Evolutionary conservation across 108 stramenopile genomes (phyloP).

Genomic region (Cylindrotheca fusiformis): DNA sequence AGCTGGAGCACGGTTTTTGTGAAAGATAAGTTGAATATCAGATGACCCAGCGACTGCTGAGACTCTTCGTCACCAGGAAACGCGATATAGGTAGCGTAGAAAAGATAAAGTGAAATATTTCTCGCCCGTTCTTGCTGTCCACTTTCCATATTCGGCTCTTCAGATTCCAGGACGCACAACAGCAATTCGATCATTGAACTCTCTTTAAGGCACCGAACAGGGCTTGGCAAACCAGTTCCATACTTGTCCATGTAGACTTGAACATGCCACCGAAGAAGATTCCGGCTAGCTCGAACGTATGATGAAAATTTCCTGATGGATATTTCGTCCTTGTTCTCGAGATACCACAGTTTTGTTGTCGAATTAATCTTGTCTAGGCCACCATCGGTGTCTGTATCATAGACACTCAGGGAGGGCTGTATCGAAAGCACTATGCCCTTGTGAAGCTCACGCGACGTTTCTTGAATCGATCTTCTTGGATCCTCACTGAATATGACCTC

Average conservation of each 20-base stretch:
- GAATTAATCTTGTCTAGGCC: no score
- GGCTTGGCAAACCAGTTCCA: constrained; percentile 1
- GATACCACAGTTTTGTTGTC: constrained; percentile 2
- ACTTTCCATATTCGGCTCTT: neutral
- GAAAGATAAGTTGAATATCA: constrained; percentile 32
- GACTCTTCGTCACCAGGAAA: constrained; percentile 42
- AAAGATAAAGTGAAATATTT: constrained; percentile 58
- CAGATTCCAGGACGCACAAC: constrained; percentile 18
- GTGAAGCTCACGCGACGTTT: constrained; percentile 1
- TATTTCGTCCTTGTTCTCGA: constrained; percentile 1
- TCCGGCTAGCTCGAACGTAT: constrained; percentile 24
- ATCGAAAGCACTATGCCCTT: constrained; percentile 4
- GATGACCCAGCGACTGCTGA: constrained; percentile 35
- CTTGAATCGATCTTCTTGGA: neutral
- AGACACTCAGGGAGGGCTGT: neutral
- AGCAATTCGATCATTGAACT: constrained; percentile 8
- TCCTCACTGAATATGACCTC: neutral
- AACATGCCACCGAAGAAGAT: constrained; percentile 39
- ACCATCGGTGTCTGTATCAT: no score
- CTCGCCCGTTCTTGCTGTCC: constrained; percentile 36
- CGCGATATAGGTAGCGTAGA: constrained; percentile 54
- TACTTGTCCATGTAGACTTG: constrained; percentile 25
- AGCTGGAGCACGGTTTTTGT: constrained; percentile 27
- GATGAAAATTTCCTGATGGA: neutral
- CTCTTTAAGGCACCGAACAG: constrained; percentile 5